phyloP scores from a whole-genome alignment of 768 basidiomycete genomes.

The Auricularia sp. region DNA sequence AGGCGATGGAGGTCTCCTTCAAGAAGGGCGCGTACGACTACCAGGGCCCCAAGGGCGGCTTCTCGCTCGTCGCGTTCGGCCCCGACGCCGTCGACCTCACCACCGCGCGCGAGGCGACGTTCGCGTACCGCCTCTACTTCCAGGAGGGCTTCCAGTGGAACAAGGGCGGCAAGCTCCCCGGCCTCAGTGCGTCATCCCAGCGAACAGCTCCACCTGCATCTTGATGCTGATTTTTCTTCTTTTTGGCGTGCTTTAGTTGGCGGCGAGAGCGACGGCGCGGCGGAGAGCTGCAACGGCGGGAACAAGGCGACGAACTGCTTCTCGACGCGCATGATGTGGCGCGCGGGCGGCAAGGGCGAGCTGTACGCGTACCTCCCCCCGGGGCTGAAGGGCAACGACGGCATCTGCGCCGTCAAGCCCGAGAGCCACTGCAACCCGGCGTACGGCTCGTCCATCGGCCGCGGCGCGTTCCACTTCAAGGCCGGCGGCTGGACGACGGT shows the following conservation, averaged over 20 bases:
- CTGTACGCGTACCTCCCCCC: conserved; percentile 61
- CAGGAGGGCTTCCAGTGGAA: conserved; percentile 52
- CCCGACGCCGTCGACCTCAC: conserved; percentile 37
- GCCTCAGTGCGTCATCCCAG: conserved; percentile 42
- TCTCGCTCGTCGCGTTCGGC: conserved; percentile 57
- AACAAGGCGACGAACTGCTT: conserved; percentile 47
- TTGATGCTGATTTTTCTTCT: too few relatives aligned
- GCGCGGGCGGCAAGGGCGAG: conserved; percentile 47
- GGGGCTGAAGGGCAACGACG: conserved; percentile 27
- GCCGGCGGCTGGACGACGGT: conserved; percentile 18
- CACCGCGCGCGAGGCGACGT: conserved; percentile 55
- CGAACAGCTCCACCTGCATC: too few relatives aligned
- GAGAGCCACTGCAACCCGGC: conserved; percentile 47
- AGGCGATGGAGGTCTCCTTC: conserved; percentile 5
- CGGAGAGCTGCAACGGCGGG: conserved; percentile 55
- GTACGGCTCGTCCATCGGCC: conserved; percentile 25
- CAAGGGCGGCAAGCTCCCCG: conserved; percentile 64
- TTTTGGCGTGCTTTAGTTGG: conserved; percentile 19
- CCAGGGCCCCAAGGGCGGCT: conserved; percentile 38
- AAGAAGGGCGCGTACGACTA: conserved; percentile 7
- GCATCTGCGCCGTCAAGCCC: conserved; percentile 40
- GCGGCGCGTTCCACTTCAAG: conserved; percentile 17
- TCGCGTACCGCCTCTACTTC: conserved; percentile 56
- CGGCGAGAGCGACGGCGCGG: conserved; percentile 40
- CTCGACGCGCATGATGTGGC: conserved; percentile 65